Evolutionary conservation across 2,329 filamentous ascomycete genomes (phyloP), one percentile per base, ranked within the genome.

Genomic region (Colletotrichum ledebouriae): DNA sequence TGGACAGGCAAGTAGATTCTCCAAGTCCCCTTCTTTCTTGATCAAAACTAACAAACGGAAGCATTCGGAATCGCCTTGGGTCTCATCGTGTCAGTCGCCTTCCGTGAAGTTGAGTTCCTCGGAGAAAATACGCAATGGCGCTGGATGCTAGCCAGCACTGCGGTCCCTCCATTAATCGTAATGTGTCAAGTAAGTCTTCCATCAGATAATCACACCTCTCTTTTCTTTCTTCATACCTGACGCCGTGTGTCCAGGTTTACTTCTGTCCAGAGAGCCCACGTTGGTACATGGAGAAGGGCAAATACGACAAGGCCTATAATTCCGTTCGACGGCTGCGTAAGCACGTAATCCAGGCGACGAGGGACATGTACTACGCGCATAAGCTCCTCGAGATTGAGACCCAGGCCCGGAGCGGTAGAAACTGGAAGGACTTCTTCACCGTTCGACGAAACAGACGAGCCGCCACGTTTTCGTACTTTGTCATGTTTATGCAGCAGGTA

Each of bases 201-300:
- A 11, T 13, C 6, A 39, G 11, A 39, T 15, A 39, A 12, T 15
- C 37, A 39, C 37, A 12, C 46, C 3, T 9, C 22, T 3, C 10
- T 6, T 3, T 47, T 6, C 17, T 17, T 17, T 4, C 3, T 20
- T 12, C 15, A 6, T 37, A 37, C n/a, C 62, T 47, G 15, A 52
- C 29, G 0, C 3, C 12, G 3, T 13, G 6, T 25, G 1, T 6
- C 11, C 2, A 68, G 66, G 80, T 88, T n/a, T 88, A 83, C 61
- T 80, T 86, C 62, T 86, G 84, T 47, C 85, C 85, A 0, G 85
- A 87, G 63, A 86, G 83, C 2, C 84, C 85, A 3, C 80, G 84
- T 25, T 87, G 84, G 84, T 84, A 82, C 62, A 85, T 87, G 75
- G 84, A 85, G 44, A 85, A 84, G 63, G 80, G 81, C 0, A 78